Percentiles rank a stretch among this genome's conserved stretches.
Conservation (phyloP, 2,329 filamentous ascomycete genomes). For the Aspergillus tubingensis region DNA sequence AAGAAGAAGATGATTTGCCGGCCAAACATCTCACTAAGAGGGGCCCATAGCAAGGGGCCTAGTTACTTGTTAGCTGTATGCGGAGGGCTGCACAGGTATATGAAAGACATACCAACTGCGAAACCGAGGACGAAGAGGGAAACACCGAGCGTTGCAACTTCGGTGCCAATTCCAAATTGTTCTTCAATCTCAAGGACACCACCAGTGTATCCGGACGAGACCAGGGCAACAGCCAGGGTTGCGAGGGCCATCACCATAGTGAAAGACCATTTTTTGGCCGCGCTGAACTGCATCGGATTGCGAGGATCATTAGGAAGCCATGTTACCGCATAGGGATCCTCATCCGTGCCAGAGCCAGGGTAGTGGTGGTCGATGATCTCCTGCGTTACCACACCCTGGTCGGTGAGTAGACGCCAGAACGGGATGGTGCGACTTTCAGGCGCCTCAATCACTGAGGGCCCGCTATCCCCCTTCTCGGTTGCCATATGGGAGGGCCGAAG, state of each 20-base stretch:
- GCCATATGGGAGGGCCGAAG: slow-evolving; percentile 27
- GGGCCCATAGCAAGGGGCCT: slow-evolving; percentile 49
- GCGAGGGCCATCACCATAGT: slow-evolving; percentile 42
- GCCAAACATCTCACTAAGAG: slow-evolving; percentile 42
- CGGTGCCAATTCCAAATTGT: slow-evolving; percentile 38
- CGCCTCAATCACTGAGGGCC: slow-evolving; percentile 32
- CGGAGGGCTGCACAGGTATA: not conserved
- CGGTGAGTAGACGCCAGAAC: slow-evolving; percentile 36
- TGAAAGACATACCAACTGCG: slow-evolving; percentile 36
- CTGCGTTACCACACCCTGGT: slow-evolving; percentile 39
- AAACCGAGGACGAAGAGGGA: slow-evolving; percentile 52
- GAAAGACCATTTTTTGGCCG: slow-evolving; percentile 43
- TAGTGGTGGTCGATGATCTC: slow-evolving; percentile 36
- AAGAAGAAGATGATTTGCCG: slow-evolving; percentile 38
- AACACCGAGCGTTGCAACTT: slow-evolving; percentile 46
- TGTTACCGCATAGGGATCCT: slow-evolving; percentile 47
- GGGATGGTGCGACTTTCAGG: slow-evolving; percentile 33
- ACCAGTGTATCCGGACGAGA: slow-evolving; percentile 47
- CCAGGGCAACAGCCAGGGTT: slow-evolving; percentile 46
- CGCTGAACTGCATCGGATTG: slow-evolving; percentile 42
- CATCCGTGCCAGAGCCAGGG: slow-evolving; percentile 43
- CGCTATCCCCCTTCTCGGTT: slow-evolving; percentile 22
- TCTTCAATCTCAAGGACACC: slow-evolving; percentile 38
- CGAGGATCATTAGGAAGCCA: slow-evolving; percentile 47
- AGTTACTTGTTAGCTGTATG: not conserved